Conservation (phyloP, 1,284 basidiomycete species). For the Clitocybe nebularis region DNA sequence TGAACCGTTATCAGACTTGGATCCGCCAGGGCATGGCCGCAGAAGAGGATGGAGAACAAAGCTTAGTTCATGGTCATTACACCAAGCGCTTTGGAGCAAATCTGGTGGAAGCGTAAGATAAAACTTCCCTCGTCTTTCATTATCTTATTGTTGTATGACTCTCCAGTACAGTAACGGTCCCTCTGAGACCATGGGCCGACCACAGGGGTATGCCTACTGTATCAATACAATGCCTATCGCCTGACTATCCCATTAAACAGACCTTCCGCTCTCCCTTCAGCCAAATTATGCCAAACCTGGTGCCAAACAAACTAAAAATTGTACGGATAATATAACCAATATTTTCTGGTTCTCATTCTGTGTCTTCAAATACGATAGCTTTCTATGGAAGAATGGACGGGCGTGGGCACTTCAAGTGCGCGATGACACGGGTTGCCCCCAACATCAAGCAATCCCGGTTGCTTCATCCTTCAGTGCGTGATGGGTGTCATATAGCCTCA, state of each 20-base stretch:
- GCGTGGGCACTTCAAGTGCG: not conserved
- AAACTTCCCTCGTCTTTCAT: not conserved
- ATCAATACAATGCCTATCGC: not conserved
- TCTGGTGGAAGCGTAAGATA: constrained; percentile 50
- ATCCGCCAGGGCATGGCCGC: constrained; percentile 35
- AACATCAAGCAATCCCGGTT: not conserved
- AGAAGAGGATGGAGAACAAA: constrained; percentile 27
- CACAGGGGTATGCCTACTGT: constrained; percentile 35
- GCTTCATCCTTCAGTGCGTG: not conserved
- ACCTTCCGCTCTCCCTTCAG: constrained; percentile 36
- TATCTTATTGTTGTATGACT: constrained; percentile 4
- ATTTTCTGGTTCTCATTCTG: constrained; percentile 41
- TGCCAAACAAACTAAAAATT: constrained; percentile 19
- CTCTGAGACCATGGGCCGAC: constrained; percentile 41
- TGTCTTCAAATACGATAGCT: constrained; percentile 25
- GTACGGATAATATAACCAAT: constrained; percentile 10
- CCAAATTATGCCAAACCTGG: constrained; percentile 28
- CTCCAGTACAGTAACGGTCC: constrained; percentile 46
- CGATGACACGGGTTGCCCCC: not conserved
- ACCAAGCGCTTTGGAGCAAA: constrained; percentile 35
- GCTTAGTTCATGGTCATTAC: constrained; percentile 39
- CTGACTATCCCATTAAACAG: constrained; percentile 23
- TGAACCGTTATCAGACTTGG: constrained; percentile 56
- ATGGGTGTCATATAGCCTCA: too few species aligned
- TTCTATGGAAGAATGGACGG: not conserved